phyloP scores from a whole-genome alignment of 2,329 filamentous ascomycete species.

The Chrysoporthe puriensis region DNA sequence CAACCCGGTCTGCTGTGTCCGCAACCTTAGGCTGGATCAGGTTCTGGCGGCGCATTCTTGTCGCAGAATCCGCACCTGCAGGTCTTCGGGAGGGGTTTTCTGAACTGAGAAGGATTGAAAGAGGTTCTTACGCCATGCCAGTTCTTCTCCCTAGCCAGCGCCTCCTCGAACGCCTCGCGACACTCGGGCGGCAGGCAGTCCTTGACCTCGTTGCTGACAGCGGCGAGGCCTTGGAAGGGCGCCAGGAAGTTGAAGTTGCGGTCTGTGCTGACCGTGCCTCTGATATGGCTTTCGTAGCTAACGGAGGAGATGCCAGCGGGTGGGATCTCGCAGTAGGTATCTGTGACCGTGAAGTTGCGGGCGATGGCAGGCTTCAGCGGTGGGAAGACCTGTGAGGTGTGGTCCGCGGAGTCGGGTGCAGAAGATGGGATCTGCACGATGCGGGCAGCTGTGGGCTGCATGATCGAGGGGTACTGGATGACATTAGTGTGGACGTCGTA shows the following conservation, averaged over 20 bases:
- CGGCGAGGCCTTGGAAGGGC: constrained; percentile 64
- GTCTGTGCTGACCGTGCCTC: constrained; percentile 39
- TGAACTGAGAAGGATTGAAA: not conserved
- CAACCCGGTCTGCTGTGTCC: not conserved
- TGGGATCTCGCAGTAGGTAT: constrained; percentile 58
- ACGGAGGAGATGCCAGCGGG: constrained; percentile 49
- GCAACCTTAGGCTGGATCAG: constrained; percentile 3
- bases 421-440: constrained; percentile 71
- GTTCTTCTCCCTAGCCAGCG: constrained; percentile 63
- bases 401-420: constrained; percentile 37
- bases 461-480: constrained; percentile 84
- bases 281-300: constrained; percentile 48
- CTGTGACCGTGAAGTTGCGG: constrained; percentile 61
- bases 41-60: not conserved
- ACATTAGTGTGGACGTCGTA: constrained; percentile 95
- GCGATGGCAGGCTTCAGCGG: constrained; percentile 53
- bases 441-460: constrained; percentile 85
- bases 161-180: constrained; percentile 70
- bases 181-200: constrained; percentile 72
- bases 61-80: not conserved
- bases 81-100: not conserved
- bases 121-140: constrained; percentile 62
- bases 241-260: constrained; percentile 50
- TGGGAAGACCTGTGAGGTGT: constrained; percentile 46
- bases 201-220: constrained; percentile 66